Percentiles rank a stretch among this genome's conserved stretches.
Evolutionary conservation across 768 basidiomycete genomes (phyloP).

Genomic region (Leccinum truebloodii): DNA sequence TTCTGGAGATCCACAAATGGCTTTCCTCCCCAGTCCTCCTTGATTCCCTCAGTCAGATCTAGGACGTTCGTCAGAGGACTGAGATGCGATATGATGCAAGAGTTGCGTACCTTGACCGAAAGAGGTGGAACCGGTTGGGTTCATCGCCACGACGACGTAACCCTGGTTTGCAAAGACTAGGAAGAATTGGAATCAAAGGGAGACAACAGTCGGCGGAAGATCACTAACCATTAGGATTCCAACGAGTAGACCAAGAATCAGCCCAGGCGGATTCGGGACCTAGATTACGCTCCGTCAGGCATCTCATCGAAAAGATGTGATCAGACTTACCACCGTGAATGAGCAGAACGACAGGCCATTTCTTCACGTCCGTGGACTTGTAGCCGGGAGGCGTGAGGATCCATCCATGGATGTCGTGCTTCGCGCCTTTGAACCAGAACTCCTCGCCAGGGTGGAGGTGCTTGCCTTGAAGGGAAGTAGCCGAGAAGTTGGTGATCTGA

Average conservation of each 20-base stretch:
- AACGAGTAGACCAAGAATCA: constrained; percentile 87
- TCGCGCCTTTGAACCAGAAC: constrained; percentile 88
- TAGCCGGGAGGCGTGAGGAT: constrained; percentile 79
- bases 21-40: constrained; percentile 83
- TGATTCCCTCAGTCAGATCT: constrained; percentile 83
- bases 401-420: constrained; percentile 83
- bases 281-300: constrained; percentile 22
- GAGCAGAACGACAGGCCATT: constrained; percentile 77
- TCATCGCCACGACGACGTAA: constrained; percentile 85
- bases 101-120: constrained; percentile 74
- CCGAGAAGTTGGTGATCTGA: constrained; percentile 68
- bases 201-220: not conserved
- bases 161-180: constrained; percentile 83
- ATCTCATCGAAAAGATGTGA: not conserved
- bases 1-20: constrained; percentile 76
- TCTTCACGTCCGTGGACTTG: constrained; percentile 61
- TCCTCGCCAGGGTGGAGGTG: constrained; percentile 65
- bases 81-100: not conserved
- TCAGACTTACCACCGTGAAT: constrained; percentile 69
- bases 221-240: constrained; percentile 80
- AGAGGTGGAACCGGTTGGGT: constrained; percentile 92
- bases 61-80: not conserved
- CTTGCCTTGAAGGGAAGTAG: constrained; percentile 55
- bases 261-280: constrained; percentile 86
- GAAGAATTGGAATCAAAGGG: not conserved